phyloP scores from a whole-genome alignment of 1,284 basidiomycete species.

The Apiotrichum laibachii region DNA sequence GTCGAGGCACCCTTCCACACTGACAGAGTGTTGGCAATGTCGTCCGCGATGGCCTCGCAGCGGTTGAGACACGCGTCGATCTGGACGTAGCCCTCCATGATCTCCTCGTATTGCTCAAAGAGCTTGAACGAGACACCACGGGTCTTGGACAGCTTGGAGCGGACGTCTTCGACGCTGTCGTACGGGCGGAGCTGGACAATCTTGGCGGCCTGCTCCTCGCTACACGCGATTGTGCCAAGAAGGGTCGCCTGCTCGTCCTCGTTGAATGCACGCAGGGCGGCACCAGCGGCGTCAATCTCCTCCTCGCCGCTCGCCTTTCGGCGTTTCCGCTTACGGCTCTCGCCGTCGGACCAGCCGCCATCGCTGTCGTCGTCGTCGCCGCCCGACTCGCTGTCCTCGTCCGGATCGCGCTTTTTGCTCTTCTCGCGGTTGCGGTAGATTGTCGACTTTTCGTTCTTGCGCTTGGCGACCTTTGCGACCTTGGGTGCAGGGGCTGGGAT shows the following conservation, averaged over 20 bases:
- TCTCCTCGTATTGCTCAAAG: conserved; percentile 83
- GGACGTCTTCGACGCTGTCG: conserved; percentile 70
- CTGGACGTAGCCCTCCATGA: conserved; percentile 84
- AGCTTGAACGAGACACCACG: conserved; percentile 87
- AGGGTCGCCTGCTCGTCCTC: conserved; percentile 67
- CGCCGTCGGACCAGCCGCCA: conserved; percentile 39
- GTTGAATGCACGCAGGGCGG: conserved; percentile 84
- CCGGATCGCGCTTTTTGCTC: conserved; percentile 56
- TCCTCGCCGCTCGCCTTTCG: conserved; percentile 34
- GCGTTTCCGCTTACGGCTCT: conserved; percentile 32
- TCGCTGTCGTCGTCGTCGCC: conserved; percentile 38
- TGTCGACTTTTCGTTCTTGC: conserved; percentile 45
- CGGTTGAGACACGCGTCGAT: conserved; percentile 86
- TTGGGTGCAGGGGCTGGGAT: conserved; percentile 1
- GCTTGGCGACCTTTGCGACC: conserved; percentile 18
- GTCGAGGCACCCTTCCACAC: conserved; percentile 64
- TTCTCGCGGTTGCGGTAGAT: conserved; percentile 50
- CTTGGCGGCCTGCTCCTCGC: conserved; percentile 71
- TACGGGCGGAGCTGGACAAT: conserved; percentile 84
- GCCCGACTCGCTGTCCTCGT: conserved; percentile 45
- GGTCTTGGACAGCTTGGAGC: conserved; percentile 75
- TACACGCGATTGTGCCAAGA: conserved; percentile 87
- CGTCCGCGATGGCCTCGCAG: conserved; percentile 77
- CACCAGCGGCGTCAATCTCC: conserved; percentile 51
- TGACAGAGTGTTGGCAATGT: conserved; percentile 63